Base-by-base conservation (phyloP, 139 green algal species). In the Picochlorum sp. region DNA sequence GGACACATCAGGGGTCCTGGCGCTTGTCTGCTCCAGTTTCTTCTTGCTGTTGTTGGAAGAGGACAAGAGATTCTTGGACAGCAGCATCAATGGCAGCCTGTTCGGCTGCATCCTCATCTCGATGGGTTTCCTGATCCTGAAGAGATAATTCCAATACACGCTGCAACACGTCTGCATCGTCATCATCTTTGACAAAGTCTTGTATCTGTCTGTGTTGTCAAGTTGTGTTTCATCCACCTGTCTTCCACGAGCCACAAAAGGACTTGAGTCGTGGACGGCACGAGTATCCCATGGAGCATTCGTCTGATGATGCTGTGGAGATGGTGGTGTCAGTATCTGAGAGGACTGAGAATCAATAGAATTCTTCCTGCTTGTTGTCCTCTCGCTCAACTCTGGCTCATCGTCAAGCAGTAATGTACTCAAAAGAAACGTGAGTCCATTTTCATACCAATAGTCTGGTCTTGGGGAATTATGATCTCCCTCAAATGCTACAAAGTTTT, bases 401-500 rank as follows among this genome's bases (percentile, higher is more conserved):
- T 59, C 51, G n/a, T 59, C n/a, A 15, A 59, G 16, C 14, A 10
- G 51, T 20, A 62, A 21, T 16, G 55, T 34, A 16, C 18, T 18
- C 16, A 66, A 32, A 34, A 96, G 89, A 81, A 97, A 97, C 49
- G 89, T 87, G 45, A 81, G 62, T 1, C 86, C 82, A 13, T 65
- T 82, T 49, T 80, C 68, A 68, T 96, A 96, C 62, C 90, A 98
- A 78, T 92, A 91, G 2, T 78, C 41, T 1, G 92, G 87, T 1
- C 75, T 66, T 16, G 58, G 37, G 62, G 45, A 57, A 49, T 98
- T 98, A 84, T 98, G 93, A 72, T 97, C 93, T 24, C 92, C 92
- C 2, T 86, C 75, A 66, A 98, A 97, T 21, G 62, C 70, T 45
- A 88, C 80, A 38, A 93, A 67, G 66, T 95, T 87, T 66, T 95